A percentile compares a stretch with the other conserved stretches of the same genome.
phyloP scores from a whole-genome alignment of 257 asterid species.

The Forsythia viridissima region DNA sequence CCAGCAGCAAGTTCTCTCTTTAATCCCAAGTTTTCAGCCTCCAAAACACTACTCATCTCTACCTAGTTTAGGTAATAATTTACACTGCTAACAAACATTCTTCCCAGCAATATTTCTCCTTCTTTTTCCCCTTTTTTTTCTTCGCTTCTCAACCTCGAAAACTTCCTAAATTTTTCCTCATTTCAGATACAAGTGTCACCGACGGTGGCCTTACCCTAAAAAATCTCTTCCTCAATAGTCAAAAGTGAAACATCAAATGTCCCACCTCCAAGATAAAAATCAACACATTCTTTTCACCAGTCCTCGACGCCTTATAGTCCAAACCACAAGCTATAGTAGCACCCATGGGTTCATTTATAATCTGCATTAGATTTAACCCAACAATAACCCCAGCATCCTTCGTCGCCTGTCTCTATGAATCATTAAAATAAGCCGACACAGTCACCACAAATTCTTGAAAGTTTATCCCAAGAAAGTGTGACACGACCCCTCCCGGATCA shows the following conservation, averaged over 20 bases:
- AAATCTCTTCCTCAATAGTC: neutral
- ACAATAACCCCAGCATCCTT: neutral
- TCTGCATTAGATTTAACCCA: neutral
- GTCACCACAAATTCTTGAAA: neutral
- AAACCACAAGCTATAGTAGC: neutral
- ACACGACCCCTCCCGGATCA: too few species aligned
- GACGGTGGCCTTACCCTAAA: neutral
- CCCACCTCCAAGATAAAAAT: slow-evolving; percentile 2
- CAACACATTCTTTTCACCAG: neutral
- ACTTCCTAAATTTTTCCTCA: too few species aligned
- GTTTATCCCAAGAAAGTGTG: neutral
- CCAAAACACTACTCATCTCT: too few species aligned
- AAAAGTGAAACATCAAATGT: neutral
- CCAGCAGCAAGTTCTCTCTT: too few species aligned
- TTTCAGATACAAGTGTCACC: neutral
- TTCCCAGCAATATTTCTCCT: too few species aligned
- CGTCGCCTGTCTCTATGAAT: slow-evolving; percentile 1
- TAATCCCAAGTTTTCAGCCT: too few species aligned
- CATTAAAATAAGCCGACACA: neutral
- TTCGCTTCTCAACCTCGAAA: too few species aligned
- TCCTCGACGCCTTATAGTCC: neutral
- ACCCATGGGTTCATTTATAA: neutral
- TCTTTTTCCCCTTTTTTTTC: too few species aligned
- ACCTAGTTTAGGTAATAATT: too few species aligned
- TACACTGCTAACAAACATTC: too few species aligned